Conservation (phyloP, 2,329 filamentous ascomycete species). For the Sclerotinia trifoliorum region DNA sequence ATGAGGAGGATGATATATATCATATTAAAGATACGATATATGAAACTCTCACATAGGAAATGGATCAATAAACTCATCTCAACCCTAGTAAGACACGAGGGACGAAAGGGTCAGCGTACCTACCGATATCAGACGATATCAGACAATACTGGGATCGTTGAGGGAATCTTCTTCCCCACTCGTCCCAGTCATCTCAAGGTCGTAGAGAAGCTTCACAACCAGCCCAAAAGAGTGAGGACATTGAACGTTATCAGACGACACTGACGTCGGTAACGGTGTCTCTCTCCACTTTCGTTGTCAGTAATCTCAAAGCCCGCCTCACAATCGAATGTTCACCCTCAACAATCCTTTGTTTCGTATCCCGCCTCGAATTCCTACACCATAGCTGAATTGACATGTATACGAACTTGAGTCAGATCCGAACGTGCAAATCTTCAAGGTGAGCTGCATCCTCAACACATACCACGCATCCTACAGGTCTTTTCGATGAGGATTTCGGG, state of each 20-base stretch:
- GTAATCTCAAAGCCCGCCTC: background rate
- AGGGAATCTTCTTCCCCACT: conserved; percentile 5
- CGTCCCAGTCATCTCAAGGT: background rate
- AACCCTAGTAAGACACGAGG: conserved; percentile 6
- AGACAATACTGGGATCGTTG: conserved; percentile 3
- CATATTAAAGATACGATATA: background rate
- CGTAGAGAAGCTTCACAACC: conserved; percentile 1
- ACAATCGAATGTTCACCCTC: background rate
- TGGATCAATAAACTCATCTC: conserved; percentile 16
- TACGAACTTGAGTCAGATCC: background rate
- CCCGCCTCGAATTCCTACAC: background rate
- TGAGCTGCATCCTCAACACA: conserved; percentile 8
- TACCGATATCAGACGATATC: conserved; percentile 7
- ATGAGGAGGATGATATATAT: background rate
- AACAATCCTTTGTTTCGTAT: conserved; percentile 1
- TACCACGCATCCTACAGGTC: background rate
- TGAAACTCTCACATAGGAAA: background rate
- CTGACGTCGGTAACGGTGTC: background rate
- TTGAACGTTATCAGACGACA: background rate
- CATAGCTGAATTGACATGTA: background rate
- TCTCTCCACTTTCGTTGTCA: background rate
- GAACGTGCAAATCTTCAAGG: background rate
- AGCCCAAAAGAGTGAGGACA: conserved; percentile 1
- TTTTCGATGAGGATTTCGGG: background rate
- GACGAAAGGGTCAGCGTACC: background rate